These are phyloP conservation scores for Epithemia pelagica DNA, from an alignment of 108 stramenopile genomes.

Conservation along the genomic window DNA sequence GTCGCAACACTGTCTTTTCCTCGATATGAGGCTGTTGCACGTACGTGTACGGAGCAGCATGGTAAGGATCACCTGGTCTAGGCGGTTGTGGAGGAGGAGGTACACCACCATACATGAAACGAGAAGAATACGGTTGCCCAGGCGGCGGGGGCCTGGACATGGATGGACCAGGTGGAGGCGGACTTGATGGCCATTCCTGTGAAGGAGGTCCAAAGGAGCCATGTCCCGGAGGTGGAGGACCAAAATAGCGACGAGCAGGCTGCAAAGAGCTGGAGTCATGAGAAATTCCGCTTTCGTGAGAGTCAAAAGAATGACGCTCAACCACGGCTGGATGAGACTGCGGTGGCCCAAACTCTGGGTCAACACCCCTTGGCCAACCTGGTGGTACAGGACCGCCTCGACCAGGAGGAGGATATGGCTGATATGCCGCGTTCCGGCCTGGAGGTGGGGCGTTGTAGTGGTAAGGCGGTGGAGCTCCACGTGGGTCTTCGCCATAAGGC, in stretches of 20 bases:
- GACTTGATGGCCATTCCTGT: not conserved
- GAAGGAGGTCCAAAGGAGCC: slow-evolving; percentile 7
- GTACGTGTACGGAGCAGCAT: slow-evolving; percentile 30
- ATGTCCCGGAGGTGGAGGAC: not conserved
- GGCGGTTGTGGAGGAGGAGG: not conserved
- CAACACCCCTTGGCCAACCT: not conserved
- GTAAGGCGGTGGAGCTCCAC: not conserved
- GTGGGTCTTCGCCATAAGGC: slow-evolving; percentile 4
- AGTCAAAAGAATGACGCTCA: slow-evolving; percentile 10
- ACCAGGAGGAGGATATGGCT: not conserved
- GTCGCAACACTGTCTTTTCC: slow-evolving; percentile 59
- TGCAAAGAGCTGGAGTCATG: not conserved
- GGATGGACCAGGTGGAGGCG: not conserved
- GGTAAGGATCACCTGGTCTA: slow-evolving; percentile 2
- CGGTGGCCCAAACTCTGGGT: not conserved
- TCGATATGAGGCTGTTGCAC: slow-evolving; percentile 44
- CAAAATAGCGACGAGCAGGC: slow-evolving; percentile 6
- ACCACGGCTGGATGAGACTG: slow-evolving; percentile 10
- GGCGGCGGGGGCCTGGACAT: not conserved
- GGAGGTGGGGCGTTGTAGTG: slow-evolving; percentile 5
- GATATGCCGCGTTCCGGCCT: not conserved
- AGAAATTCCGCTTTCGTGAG: slow-evolving; percentile 1
- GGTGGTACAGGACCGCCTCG: slow-evolving; percentile 1
- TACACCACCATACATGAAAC: not conserved
- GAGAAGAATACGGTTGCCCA: not conserved